Percentiles rank a stretch among this genome's conserved stretches.
Conservation (phyloP, 768 basidiomycete genomes). For the Dacryopinax spathularia region DNA sequence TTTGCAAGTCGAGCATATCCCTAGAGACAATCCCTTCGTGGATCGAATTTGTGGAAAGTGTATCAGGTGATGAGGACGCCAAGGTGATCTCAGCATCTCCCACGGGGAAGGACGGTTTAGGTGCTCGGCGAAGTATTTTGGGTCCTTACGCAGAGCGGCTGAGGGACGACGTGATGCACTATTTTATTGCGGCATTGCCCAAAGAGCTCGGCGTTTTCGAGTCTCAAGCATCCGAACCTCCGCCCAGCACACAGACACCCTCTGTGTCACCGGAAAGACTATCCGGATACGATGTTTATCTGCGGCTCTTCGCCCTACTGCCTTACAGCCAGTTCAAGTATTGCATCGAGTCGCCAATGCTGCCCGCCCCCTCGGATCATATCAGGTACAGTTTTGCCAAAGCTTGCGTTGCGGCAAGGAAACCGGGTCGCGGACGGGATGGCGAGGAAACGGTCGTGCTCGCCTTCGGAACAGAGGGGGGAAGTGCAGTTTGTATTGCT, state of each 20-base stretch:
- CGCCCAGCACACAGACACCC: neutral
- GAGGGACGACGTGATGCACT: slow-evolving; percentile 63
- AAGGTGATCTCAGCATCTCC: slow-evolving; percentile 11
- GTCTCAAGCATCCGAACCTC: neutral
- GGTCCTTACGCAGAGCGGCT: slow-evolving; percentile 63
- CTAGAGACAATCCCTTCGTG: slow-evolving; percentile 61
- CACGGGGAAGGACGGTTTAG: slow-evolving; percentile 24
- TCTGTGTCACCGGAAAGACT: neutral
- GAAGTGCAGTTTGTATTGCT: slow-evolving; percentile 73
- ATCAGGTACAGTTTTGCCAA: slow-evolving; percentile 85
- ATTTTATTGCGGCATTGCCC: slow-evolving; percentile 61
- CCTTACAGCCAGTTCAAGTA: slow-evolving; percentile 50
- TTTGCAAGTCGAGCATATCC: slow-evolving; percentile 61
- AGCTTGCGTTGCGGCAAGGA: slow-evolving; percentile 71
- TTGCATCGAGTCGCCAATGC: slow-evolving; percentile 16
- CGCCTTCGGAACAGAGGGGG: slow-evolving; percentile 59
- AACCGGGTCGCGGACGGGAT: slow-evolving; percentile 55
- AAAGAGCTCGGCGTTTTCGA: slow-evolving; percentile 27
- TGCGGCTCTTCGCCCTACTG: slow-evolving; percentile 61
- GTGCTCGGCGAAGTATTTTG: slow-evolving; percentile 35
- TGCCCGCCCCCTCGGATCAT: slow-evolving; percentile 43
- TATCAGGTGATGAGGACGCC: slow-evolving; percentile 23
- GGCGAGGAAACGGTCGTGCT: slow-evolving; percentile 81
- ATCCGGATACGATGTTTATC: slow-evolving; percentile 46
- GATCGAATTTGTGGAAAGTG: slow-evolving; percentile 58